These are phyloP conservation scores for Erythrobasidium hasegawianum DNA, from an alignment of 1,284 basidiomycete genomes.

Conservation along the genomic window DNA sequence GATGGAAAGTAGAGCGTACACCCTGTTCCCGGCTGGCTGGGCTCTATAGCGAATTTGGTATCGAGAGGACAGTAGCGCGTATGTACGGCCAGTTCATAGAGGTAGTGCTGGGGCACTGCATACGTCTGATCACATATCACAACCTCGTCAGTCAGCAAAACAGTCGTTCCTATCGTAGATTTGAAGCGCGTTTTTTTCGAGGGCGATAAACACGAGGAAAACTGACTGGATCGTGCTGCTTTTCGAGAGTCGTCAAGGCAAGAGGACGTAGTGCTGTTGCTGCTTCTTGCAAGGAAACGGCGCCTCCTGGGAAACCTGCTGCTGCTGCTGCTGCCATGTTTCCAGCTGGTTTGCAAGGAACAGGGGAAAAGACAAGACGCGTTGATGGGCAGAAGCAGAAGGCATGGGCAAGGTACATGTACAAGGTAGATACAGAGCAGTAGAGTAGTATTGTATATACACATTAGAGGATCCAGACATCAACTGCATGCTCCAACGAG, in stretches of 20 bases:
- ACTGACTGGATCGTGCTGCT: slow-evolving; percentile 1
- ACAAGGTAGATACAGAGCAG: too few relatives aligned
- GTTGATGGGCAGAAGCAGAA: too few relatives aligned
- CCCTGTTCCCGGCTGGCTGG: neutral
- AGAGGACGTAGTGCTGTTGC: neutral
- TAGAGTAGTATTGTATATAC: too few relatives aligned
- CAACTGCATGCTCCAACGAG: too few relatives aligned
- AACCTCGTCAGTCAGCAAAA: neutral
- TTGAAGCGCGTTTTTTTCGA: neutral
- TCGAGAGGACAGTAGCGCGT: neutral
- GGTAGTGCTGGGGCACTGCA: neutral
- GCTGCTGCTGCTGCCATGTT: too few relatives aligned
- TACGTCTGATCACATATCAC: neutral
- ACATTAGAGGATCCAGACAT: too few relatives aligned
- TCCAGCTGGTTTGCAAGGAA: too few relatives aligned
- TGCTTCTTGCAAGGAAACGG: neutral
- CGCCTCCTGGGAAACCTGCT: too few relatives aligned
- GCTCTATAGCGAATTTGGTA: neutral
- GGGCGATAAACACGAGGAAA: neutral
- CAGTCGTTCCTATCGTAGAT: neutral
- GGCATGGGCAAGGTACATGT: too few relatives aligned
- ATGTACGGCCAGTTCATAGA: neutral
- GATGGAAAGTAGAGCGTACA: neutral
- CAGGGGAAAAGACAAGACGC: too few relatives aligned
- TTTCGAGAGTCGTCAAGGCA: neutral